Evolutionary conservation across 2,329 filamentous ascomycete genomes (phyloP), one percentile per base, ranked within the genome.

Genomic region (Fusarium sp.): DNA sequence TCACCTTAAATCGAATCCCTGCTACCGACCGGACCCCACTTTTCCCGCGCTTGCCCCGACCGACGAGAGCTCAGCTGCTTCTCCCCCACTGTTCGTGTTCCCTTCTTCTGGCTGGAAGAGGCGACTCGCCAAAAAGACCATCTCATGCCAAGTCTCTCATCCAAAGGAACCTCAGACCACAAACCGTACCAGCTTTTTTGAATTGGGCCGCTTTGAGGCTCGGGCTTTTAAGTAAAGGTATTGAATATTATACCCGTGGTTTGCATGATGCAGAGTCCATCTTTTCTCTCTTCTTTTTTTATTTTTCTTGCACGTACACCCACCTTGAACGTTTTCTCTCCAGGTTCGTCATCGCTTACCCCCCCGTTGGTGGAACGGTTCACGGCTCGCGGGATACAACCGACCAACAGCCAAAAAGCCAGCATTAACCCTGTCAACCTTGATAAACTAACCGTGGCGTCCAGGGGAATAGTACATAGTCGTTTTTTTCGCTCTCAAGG

Each of bases 1-100:
- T 77, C 73, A 71, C 64, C 68, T 72, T 72, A 69, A 74, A 74
- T 66, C 74, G 40, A 71, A 71, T 63, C 60, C 3, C 57, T 6
- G 33, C 33, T 12, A 14, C 33, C 42, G 20, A 42, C 36, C 17
- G 17, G 17, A 11, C n/a, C 53, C 71, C 71, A 57, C 71, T 46
- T 58, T 64, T 27, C 49, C 55, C 60, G 46, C 60, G 44, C 46
- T 31, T 66, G 20, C 33, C 42, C 31, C 33, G 27, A 27, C 35
- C n/a, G 36, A 44, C 20, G 36, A 42, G 16, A 33, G 42, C 29
- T 36, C 35, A 62, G 44, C 42, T 38, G 53, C 24, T 14, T 40
- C 8, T 42, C 55, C 55, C 53, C 53, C 53, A 38, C 53, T 40
- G 53, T 57, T 27, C 33, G 33, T 38, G 22, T 33, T 33, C 55